Percentiles rank a stretch among this genome's conserved stretches.
Conservation (phyloP, 2,329 filamentous ascomycete species). For the Ophiostoma ulmi region DNA sequence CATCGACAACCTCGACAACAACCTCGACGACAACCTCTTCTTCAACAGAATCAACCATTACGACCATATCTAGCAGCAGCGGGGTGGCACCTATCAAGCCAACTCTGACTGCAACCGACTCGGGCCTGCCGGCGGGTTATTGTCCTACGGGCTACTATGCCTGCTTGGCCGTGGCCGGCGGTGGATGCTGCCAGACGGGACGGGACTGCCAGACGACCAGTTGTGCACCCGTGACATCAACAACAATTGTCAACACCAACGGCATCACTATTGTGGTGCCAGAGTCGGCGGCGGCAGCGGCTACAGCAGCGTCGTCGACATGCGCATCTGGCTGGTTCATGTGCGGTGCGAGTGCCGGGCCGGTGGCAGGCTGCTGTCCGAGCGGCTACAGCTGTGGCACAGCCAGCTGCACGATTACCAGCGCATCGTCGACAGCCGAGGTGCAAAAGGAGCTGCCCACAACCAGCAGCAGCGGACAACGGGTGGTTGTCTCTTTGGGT, state of each 20-base stretch:
- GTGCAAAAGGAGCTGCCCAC: slow-evolving; percentile 50
- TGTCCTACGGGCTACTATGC: slow-evolving; percentile 92
- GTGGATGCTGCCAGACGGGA: slow-evolving; percentile 80
- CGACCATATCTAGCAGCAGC: slow-evolving; percentile 28
- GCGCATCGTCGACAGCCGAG: slow-evolving; percentile 50
- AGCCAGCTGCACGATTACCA: slow-evolving; percentile 61
- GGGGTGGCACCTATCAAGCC: slow-evolving; percentile 46
- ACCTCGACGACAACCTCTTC: slow-evolving; percentile 34
- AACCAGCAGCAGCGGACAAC: slow-evolving; percentile 3
- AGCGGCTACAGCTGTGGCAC: slow-evolving; percentile 67
- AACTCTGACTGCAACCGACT: slow-evolving; percentile 36
- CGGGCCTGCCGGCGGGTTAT: slow-evolving; percentile 39
- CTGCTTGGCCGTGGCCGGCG: slow-evolving; percentile 77
- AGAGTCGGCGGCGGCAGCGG: slow-evolving; percentile 33
- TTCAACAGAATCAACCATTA: slow-evolving; percentile 34
- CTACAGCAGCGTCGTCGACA: slow-evolving; percentile 37
- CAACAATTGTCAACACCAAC: slow-evolving; percentile 54
- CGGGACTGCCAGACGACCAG: slow-evolving; percentile 76
- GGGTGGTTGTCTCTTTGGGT: neutral
- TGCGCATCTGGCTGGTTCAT: slow-evolving; percentile 81
- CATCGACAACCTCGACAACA: slow-evolving; percentile 38
- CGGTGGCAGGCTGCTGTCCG: slow-evolving; percentile 78
- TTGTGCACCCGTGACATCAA: slow-evolving; percentile 59
- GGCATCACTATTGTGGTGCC: slow-evolving; percentile 69
- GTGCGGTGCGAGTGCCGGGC: slow-evolving; percentile 51